Conservation (phyloP, 1,139 yeast genomes). For the Saccharomyces hybrid region DNA sequence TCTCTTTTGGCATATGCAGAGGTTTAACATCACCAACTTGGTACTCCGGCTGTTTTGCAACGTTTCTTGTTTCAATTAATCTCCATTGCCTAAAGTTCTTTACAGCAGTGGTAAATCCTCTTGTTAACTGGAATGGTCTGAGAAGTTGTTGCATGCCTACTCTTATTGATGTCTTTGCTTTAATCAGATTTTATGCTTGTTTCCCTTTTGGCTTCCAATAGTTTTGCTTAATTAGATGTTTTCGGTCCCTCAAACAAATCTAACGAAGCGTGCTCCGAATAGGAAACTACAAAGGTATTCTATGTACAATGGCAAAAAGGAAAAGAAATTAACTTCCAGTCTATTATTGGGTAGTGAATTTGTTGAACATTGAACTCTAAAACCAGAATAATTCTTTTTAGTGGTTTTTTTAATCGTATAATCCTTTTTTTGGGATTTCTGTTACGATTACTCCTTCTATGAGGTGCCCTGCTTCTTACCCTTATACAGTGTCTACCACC, state of each 20-base stretch:
- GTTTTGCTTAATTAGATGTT: background rate
- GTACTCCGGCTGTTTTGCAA: constrained; percentile 34
- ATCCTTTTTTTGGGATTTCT: too few species aligned
- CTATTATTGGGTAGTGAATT: background rate
- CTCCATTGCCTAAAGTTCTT: constrained; percentile 32
- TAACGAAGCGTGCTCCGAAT: background rate
- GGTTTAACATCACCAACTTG: constrained; percentile 43
- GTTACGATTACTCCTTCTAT: too few species aligned
- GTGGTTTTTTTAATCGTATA: background rate
- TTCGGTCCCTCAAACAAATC: background rate
- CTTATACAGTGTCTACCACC: too few species aligned
- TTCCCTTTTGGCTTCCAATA: background rate
- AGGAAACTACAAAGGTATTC: background rate
- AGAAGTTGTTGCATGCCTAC: background rate
- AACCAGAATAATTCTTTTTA: background rate
- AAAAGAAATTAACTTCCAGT: background rate
- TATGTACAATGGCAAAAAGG: background rate
- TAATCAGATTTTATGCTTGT: background rate
- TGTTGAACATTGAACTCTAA: background rate
- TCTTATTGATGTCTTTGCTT: background rate
- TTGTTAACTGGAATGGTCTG: background rate
- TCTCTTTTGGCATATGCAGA: constrained; percentile 41
- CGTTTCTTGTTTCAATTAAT: constrained; percentile 36
- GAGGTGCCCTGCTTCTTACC: too few species aligned
- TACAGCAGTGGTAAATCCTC: constrained; percentile 12